Conservation (phyloP, 306 rosid genomes). For the Arachis stenosperma region DNA sequence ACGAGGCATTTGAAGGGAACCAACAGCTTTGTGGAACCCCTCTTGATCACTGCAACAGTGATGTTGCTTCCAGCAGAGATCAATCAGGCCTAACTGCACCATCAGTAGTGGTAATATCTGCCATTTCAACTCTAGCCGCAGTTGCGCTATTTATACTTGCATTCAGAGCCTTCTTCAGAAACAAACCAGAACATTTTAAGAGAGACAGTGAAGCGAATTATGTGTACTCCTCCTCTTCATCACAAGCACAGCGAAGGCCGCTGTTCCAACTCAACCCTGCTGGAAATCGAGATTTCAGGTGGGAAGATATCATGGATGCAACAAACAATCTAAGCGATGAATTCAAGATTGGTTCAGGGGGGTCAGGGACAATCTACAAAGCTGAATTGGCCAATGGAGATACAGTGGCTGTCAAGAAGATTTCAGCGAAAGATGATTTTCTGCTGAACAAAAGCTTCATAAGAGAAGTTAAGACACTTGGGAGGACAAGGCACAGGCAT, state of each 20-base stretch:
- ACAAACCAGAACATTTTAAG: conserved; percentile 49
- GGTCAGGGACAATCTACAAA: conserved; percentile 87
- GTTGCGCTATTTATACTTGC: conserved; percentile 60
- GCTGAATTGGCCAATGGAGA: conserved; percentile 77
- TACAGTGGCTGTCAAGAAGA: conserved; percentile 85
- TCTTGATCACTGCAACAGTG: conserved; percentile 52
- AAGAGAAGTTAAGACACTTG: conserved; percentile 86
- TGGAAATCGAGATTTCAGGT: conserved; percentile 62
- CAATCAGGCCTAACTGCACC: conserved; percentile 53
- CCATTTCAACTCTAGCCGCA: conserved; percentile 69
- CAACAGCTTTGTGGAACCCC: conserved; percentile 76
- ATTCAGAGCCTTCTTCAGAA: conserved; percentile 51
- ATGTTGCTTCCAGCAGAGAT: conserved; percentile 28
- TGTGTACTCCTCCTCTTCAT: conserved; percentile 73
- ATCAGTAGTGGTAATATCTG: conserved; percentile 62
- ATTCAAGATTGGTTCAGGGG: conserved; percentile 88
- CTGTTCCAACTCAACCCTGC: conserved; percentile 63
- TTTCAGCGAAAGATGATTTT: conserved; percentile 74
- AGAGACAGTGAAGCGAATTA: conserved; percentile 59
- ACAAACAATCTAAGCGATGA: conserved; percentile 75
- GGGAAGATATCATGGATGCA: conserved; percentile 93
- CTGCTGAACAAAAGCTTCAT: conserved; percentile 72
- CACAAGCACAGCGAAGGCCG: conserved; percentile 66
- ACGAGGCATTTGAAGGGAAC: conserved; percentile 71
- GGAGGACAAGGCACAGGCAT: conserved; percentile 89